Base-by-base conservation (phyloP, 345 rosid species). In the Diplotaxis tenuifolia region DNA sequence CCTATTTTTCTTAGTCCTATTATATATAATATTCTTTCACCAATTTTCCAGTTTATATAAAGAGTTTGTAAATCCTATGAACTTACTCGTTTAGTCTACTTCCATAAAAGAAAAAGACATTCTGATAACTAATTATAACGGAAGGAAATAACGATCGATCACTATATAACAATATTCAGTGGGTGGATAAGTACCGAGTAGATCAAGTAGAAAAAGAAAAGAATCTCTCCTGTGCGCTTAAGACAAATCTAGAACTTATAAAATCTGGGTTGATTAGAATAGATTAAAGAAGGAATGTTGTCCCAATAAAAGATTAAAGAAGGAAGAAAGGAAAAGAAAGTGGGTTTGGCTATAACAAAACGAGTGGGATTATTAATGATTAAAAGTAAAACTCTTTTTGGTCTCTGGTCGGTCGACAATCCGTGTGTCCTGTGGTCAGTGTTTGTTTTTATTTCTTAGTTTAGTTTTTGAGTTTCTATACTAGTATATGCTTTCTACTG, bases 371-470 rank as follows among this genome's bases (percentile, higher is more conserved):
- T 65, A 64, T 70, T 87, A 85, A 88, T 91, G 85, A 86, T 86
- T 84, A 84, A 79, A 72, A 82, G 77, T 84, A 62, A 86, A 86
- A 63, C 86, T 81, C 88, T 83, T 91, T 86, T 80, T 72, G 88
- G 92, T 75, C 82, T 86, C 87, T 86, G 98, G 97, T 94, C 91
- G 92, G 93, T 89, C 89, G 99, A 89, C 96, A 88, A 89, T 85
- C 83, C 87, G 90, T 84, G 96, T 79, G 86, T 86, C 83, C 86
- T 82, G 90, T 83, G 84, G 78, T 47, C 86, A 82, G 85, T 86
- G 85, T 84, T 83, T 81, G 84, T 81, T 83, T 81, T 80, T 77
- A 81, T 83, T 85, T 62, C 8, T 32, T 27, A 7, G 65, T 70
- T 70, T 40, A 11, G 12, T 55, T 70, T 69, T 42, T 34, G 65